These are phyloP conservation scores for Saccharomyces pastorianus DNA, from an alignment of 1,139 yeast genomes.

Conservation along the genomic window DNA sequence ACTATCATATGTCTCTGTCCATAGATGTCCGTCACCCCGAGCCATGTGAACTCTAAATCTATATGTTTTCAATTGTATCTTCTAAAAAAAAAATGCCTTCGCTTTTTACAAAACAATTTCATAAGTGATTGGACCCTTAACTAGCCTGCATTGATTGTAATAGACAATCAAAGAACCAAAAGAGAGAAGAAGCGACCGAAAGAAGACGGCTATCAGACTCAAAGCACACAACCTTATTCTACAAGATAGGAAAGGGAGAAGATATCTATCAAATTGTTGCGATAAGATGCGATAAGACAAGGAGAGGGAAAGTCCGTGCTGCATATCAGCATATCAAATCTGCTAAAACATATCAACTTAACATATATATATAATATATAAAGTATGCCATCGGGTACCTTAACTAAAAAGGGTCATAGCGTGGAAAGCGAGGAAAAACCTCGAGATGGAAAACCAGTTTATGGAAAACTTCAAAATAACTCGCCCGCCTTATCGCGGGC, in stretches of 20 bases:
- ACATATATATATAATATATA: background rate
- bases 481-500: background rate
- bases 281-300: background rate
- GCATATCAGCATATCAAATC: background rate
- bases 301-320: background rate
- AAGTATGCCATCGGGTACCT: background rate
- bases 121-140: background rate
- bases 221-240: background rate
- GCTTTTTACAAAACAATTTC: background rate
- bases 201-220: background rate
- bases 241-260: background rate
- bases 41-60: slow-evolving; percentile 2
- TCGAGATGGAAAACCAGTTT: background rate
- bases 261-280: background rate
- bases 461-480: background rate
- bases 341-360: background rate
- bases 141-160: background rate
- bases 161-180: background rate
- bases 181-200: background rate
- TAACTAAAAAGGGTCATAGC: background rate
- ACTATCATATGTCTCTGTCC: slow-evolving; percentile 38
- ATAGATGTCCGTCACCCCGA: slow-evolving; percentile 12
- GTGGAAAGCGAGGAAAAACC: background rate
- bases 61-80: background rate
- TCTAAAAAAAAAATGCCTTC: background rate